Evolutionary conservation across 2,329 filamentous ascomycete genomes (phyloP).

Genomic region (Fusarium sp.): DNA sequence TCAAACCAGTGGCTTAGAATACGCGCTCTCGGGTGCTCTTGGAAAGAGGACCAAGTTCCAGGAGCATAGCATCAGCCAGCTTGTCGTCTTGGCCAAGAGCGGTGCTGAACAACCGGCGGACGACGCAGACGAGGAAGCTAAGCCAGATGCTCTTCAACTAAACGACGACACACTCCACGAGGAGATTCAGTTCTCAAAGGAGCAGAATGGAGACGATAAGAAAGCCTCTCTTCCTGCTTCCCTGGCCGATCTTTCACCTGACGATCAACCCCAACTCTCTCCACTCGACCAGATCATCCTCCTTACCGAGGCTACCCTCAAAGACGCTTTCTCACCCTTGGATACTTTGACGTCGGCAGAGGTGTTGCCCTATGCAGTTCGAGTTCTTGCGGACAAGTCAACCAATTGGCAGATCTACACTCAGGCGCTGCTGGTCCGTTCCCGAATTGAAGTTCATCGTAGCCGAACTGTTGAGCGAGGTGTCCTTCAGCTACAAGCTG

Average conservation of each 20-base stretch:
- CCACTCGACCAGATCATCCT: slow-evolving; percentile 91
- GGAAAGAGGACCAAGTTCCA: slow-evolving; percentile 88
- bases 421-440: slow-evolving; percentile 88
- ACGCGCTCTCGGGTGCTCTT: slow-evolving; percentile 84
- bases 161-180: slow-evolving; percentile 96
- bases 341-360: slow-evolving; percentile 93
- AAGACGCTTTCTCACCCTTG: slow-evolving; percentile 84
- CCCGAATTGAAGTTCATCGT: slow-evolving; percentile 87
- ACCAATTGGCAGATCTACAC: slow-evolving; percentile 99
- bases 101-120: slow-evolving; percentile 47
- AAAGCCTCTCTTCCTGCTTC: slow-evolving; percentile 64
- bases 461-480: slow-evolving; percentile 90
- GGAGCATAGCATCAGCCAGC: slow-evolving; percentile 82
- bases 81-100: slow-evolving; percentile 91
- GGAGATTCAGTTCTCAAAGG: slow-evolving; percentile 79
- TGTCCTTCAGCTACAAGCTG: slow-evolving; percentile 90
- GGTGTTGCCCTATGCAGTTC: slow-evolving; percentile 87
- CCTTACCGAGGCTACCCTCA: slow-evolving; percentile 86
- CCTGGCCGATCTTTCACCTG: slow-evolving; percentile 75
- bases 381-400: slow-evolving; percentile 87
- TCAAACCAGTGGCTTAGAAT: slow-evolving; percentile 75
- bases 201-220: slow-evolving; percentile 54
- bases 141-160: slow-evolving; percentile 77
- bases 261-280: slow-evolving; percentile 82
- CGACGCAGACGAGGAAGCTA: slow-evolving; percentile 44